Evolutionary conservation across 495 filamentous ascomycete species (phyloP).

Genomic region (Rhizodiscina lignyota): DNA sequence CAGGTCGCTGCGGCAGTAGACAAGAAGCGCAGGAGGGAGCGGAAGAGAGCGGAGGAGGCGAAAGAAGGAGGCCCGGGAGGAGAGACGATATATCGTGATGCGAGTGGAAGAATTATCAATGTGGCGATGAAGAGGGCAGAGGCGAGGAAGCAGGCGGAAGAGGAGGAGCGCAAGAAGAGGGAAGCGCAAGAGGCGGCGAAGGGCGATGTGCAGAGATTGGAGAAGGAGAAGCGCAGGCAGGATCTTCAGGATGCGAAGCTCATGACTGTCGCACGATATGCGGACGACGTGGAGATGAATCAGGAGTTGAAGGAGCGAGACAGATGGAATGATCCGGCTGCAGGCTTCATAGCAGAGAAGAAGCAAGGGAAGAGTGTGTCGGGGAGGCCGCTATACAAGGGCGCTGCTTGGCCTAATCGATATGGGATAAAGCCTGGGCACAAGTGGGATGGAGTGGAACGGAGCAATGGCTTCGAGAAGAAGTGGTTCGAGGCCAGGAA

Average conservation of each 20-base stretch:
- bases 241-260: conserved; percentile 58
- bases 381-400: conserved; percentile 64
- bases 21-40: conserved; percentile 26
- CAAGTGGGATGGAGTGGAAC: conserved; percentile 94
- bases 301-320: conserved; percentile 55
- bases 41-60: conserved; percentile 30
- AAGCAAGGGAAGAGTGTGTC: conserved; percentile 30
- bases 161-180: conserved; percentile 49
- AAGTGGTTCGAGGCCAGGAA: conserved; percentile 85
- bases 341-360: conserved; percentile 49
- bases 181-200: conserved; percentile 47
- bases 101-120: conserved; percentile 79
- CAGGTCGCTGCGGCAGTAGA: conserved; percentile 62
- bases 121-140: conserved; percentile 80
- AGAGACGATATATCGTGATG: conserved; percentile 89
- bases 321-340: conserved; percentile 90
- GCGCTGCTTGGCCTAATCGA: conserved; percentile 70
- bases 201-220: conserved; percentile 65
- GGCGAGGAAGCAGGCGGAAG: conserved; percentile 46
- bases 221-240: conserved; percentile 39
- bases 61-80: conserved; percentile 28
- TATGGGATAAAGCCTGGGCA: conserved; percentile 88
- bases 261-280: conserved; percentile 61
- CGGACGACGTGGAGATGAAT: conserved; percentile 74
- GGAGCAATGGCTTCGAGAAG: conserved; percentile 84